Conservation (phyloP, 306 rosid genomes). For the Vachellia pachyceras region DNA sequence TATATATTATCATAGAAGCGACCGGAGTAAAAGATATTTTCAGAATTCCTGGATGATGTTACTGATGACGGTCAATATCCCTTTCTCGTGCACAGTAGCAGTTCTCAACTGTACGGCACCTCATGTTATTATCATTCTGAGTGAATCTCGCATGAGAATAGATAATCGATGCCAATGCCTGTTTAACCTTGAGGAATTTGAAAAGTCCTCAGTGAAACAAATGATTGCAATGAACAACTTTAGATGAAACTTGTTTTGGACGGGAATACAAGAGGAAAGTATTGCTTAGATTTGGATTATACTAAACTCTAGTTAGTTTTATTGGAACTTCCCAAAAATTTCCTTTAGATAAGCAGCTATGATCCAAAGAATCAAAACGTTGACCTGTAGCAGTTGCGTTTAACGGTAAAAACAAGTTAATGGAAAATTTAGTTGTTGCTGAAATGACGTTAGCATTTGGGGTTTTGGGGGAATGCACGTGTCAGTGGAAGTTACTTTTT, state of each 20-base stretch:
- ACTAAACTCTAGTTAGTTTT: constrained; percentile 1
- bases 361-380: constrained; percentile 11
- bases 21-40: constrained; percentile 10
- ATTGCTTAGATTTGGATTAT: neutral
- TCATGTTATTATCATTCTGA: constrained; percentile 13
- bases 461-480: neutral
- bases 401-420: neutral
- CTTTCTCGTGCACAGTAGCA: constrained; percentile 8
- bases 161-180: constrained; percentile 23
- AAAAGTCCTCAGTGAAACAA: constrained; percentile 10
- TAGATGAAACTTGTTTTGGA: constrained; percentile 11
- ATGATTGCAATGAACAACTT: constrained; percentile 26
- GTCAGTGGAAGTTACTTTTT: neutral
- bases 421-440: constrained; percentile 22
- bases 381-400: neutral
- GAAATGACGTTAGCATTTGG: neutral
- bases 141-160: constrained; percentile 10
- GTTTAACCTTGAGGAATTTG: neutral
- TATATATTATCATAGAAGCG: constrained; percentile 12
- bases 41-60: constrained; percentile 20
- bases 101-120: neutral
- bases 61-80: constrained; percentile 21
- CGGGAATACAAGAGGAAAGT: constrained; percentile 5
- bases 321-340: neutral
- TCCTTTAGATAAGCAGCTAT: constrained; percentile 5